These are phyloP conservation scores for Amoeboaphelidium protococcarum DNA, from an alignment of 371 early-diverging fungal species.

Conservation along the genomic window DNA sequence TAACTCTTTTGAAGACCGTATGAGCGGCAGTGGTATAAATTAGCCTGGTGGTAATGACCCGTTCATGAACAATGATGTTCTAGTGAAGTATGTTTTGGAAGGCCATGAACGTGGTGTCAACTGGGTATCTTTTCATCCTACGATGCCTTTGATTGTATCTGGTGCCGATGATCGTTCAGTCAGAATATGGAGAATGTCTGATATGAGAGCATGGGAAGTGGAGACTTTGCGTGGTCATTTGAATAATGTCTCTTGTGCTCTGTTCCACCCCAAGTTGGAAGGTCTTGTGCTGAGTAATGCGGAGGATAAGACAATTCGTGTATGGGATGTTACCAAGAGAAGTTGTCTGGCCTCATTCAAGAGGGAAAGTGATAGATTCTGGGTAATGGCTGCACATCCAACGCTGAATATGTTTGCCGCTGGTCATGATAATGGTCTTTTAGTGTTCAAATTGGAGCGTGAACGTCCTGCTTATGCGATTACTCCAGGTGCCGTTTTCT, in stretches of 20 bases:
- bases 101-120: slow-evolving; percentile 98
- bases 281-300: slow-evolving; percentile 71
- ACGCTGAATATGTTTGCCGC: slow-evolving; percentile 85
- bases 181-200: slow-evolving; percentile 93
- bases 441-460: slow-evolving; percentile 87
- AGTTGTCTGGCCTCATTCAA: slow-evolving; percentile 65
- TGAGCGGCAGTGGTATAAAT: slow-evolving; percentile 9
- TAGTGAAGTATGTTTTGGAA: slow-evolving; percentile 92
- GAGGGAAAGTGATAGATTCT: slow-evolving; percentile 89
- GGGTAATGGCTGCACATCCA: slow-evolving; percentile 84
- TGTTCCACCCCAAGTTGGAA: slow-evolving; percentile 81
- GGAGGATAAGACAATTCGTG: slow-evolving; percentile 90
- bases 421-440: slow-evolving; percentile 88
- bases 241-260: slow-evolving; percentile 76
- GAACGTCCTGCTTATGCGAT: slow-evolving; percentile 72
- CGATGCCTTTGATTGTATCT: slow-evolving; percentile 72
- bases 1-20: slow-evolving; percentile 1
- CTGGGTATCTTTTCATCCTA: slow-evolving; percentile 88
- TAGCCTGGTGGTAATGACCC: slow-evolving; percentile 38
- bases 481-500: slow-evolving; percentile 40
- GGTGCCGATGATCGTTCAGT: slow-evolving; percentile 95
- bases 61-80: slow-evolving; percentile 77
- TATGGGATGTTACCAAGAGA: slow-evolving; percentile 87
- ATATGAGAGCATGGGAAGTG: slow-evolving; percentile 88
- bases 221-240: slow-evolving; percentile 95